Evolutionary conservation across 805 yeast genomes (phyloP).

Genomic region (Yarrowia bubula): DNA sequence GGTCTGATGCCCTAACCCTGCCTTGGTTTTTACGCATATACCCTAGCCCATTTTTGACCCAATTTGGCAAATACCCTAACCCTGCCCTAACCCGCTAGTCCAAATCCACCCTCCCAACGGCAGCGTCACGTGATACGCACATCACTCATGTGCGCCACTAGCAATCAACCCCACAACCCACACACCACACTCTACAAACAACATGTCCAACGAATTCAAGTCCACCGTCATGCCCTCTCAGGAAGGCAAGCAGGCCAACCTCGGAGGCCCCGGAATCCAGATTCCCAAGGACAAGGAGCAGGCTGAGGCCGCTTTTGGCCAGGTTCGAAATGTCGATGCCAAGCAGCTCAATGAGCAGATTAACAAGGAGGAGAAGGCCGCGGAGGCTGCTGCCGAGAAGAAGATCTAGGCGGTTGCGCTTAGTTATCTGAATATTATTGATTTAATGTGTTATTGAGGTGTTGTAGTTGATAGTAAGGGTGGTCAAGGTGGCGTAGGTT

Average conservation of each 20-base stretch:
- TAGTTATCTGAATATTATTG: background rate
- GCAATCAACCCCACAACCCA: slow-evolving; percentile 20
- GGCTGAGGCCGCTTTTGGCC: slow-evolving; percentile 21
- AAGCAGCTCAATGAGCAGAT: slow-evolving; percentile 26
- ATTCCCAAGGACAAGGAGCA: slow-evolving; percentile 26
- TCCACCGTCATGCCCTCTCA: slow-evolving; percentile 26
- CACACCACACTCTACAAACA: background rate
- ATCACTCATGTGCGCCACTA: slow-evolving; percentile 14
- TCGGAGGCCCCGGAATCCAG: slow-evolving; percentile 26
- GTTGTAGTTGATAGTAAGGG: too few species aligned
- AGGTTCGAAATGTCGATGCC: slow-evolving; percentile 28
- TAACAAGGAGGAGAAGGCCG: slow-evolving; percentile 14
- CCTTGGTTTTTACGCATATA: too few species aligned
- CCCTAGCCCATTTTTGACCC: too few species aligned
- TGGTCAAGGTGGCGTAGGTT: too few species aligned
- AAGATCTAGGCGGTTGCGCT: background rate
- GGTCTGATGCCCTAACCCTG: too few species aligned
- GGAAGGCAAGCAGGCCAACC: slow-evolving; percentile 25
- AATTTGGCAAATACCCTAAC: too few species aligned
- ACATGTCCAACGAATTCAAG: slow-evolving; percentile 26
- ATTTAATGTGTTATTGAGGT: too few species aligned
- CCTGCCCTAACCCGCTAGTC: background rate
- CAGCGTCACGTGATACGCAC: background rate
- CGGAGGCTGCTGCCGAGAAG: slow-evolving; percentile 1
- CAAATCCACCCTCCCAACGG: background rate